These are phyloP conservation scores for Ramalina intermedia DNA, from an alignment of 495 filamentous ascomycete genomes.

Conservation along the genomic window DNA sequence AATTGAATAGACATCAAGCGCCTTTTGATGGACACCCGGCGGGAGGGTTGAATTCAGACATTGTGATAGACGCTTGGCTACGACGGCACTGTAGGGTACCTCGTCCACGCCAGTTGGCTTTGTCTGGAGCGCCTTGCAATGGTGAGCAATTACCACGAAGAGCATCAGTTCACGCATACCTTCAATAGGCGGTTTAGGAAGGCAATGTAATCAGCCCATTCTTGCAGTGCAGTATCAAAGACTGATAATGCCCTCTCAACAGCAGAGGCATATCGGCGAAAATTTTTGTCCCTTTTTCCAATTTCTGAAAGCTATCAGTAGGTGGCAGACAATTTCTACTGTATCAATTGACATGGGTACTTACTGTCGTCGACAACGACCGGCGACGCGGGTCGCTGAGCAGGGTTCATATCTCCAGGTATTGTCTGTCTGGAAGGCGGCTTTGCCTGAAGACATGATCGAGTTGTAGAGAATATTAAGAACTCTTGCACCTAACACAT, in stretches of 20 bases:
- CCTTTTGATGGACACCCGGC: conserved; percentile 96
- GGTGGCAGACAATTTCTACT: not conserved
- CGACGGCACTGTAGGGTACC: conserved; percentile 70
- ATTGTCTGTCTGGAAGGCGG: not conserved
- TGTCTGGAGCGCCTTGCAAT: conserved; percentile 67
- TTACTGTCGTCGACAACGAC: conserved; percentile 6
- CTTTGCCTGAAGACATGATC: too few species aligned
- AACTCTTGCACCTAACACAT: too few species aligned
- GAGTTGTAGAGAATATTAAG: too few species aligned
- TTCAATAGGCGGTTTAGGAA: conserved; percentile 86
- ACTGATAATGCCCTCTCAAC: conserved; percentile 78
- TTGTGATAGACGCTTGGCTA: conserved; percentile 86
- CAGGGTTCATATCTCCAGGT: not conserved
- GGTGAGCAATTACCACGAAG: not conserved
- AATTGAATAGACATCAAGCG: conserved; percentile 81
- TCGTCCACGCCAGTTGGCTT: conserved; percentile 54
- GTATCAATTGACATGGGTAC: not conserved
- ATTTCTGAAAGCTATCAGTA: not conserved
- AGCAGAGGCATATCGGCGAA: conserved; percentile 76
- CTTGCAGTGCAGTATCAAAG: conserved; percentile 86
- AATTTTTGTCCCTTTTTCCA: conserved; percentile 69
- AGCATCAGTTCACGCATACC: conserved; percentile 30
- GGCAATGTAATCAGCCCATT: conserved; percentile 99
- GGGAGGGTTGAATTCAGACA: conserved; percentile 86
- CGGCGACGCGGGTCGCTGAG: conserved; percentile 7